A percentile compares a stretch with the other conserved stretches of the same genome.
Conservation (phyloP, 352 stramenopile genomes). For the Pythium pectinolyticum region DNA sequence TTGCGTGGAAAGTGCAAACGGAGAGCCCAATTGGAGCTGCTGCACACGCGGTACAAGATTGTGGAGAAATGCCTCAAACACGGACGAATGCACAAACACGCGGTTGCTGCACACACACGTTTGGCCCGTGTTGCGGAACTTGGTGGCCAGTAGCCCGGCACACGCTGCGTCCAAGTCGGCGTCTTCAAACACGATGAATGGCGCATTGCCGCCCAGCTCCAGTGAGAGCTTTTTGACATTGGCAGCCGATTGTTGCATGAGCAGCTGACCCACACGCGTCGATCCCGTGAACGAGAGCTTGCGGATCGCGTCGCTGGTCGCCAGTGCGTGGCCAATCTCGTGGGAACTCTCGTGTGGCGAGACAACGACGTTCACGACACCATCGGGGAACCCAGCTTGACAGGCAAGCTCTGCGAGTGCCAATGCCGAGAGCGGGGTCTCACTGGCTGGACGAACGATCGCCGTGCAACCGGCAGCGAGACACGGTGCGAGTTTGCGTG, state of each 20-base stretch:
- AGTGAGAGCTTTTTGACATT: slow-evolving; percentile 86
- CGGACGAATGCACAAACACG: slow-evolving; percentile 92
- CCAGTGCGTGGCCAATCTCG: slow-evolving; percentile 81
- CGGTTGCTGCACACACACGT: slow-evolving; percentile 90
- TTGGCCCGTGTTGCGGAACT: slow-evolving; percentile 90
- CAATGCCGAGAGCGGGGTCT: slow-evolving; percentile 96
- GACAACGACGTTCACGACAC: slow-evolving; percentile 91
- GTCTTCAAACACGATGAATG: slow-evolving; percentile 93
- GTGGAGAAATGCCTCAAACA: slow-evolving; percentile 93
- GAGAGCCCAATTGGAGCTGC: slow-evolving; percentile 88
- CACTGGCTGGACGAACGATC: slow-evolving; percentile 95
- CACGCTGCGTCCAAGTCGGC: slow-evolving; percentile 80
- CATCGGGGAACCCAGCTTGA: slow-evolving; percentile 77
- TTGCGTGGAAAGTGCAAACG: slow-evolving; percentile 66
- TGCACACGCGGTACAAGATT: slow-evolving; percentile 70
- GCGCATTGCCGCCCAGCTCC: slow-evolving; percentile 93
- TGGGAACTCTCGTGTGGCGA: slow-evolving; percentile 58
- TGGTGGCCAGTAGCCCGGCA: slow-evolving; percentile 80
- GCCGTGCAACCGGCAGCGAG: slow-evolving; percentile 94
- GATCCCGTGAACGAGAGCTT: slow-evolving; percentile 92
- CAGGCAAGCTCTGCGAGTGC: slow-evolving; percentile 90
- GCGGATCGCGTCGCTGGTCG: slow-evolving; percentile 68
- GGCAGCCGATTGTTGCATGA: slow-evolving; percentile 77
- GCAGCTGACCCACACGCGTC: slow-evolving; percentile 70
- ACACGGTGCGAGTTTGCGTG: slow-evolving; percentile 94